These are phyloP conservation scores for Scytalidium lignicola DNA, from an alignment of 2,329 filamentous ascomycete species.

Conservation along the genomic window DNA sequence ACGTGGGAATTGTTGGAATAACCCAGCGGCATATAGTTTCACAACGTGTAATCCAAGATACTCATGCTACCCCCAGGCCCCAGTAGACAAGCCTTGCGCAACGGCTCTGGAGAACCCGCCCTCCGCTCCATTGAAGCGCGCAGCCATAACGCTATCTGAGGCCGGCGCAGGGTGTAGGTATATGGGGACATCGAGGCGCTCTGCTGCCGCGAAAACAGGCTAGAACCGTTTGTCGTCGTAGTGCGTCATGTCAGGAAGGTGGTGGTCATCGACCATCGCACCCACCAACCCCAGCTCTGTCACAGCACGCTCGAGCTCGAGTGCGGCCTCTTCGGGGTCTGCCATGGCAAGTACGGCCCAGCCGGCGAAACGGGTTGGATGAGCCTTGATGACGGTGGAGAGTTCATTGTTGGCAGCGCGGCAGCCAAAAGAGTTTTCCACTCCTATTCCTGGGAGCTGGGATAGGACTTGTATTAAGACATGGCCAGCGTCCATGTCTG, in stretches of 20 bases:
- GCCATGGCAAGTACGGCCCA: constrained; percentile 38
- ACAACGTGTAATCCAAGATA: constrained; percentile 44
- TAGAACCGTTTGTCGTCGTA: too few relatives aligned
- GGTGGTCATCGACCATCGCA: constrained; percentile 41
- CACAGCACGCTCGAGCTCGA: constrained; percentile 34
- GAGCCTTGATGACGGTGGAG: constrained; percentile 20
- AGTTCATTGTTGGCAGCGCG: constrained; percentile 29
- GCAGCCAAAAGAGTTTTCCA: too few relatives aligned
- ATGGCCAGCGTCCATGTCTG: too few relatives aligned
- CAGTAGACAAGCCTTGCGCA: constrained; percentile 32
- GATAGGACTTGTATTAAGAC: too few relatives aligned
- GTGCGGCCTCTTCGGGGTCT: constrained; percentile 30
- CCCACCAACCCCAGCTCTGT: constrained; percentile 41
- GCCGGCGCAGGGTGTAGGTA: constrained; percentile 38
- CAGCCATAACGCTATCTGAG: too few relatives aligned
- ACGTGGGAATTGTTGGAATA: constrained; percentile 49
- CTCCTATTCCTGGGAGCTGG: too few relatives aligned
- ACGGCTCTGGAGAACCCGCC: too few relatives aligned
- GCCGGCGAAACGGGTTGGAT: constrained; percentile 34
- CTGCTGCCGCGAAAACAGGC: too few relatives aligned
- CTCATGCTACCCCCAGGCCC: constrained; percentile 46
- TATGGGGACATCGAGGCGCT: constrained; percentile 38
- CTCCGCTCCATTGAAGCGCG: too few relatives aligned
- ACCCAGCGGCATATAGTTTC: constrained; percentile 43
- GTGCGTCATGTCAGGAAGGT: constrained; percentile 30